Base-by-base conservation (phyloP, 139 green algal species). In the Zygnema cylindricum region DNA sequence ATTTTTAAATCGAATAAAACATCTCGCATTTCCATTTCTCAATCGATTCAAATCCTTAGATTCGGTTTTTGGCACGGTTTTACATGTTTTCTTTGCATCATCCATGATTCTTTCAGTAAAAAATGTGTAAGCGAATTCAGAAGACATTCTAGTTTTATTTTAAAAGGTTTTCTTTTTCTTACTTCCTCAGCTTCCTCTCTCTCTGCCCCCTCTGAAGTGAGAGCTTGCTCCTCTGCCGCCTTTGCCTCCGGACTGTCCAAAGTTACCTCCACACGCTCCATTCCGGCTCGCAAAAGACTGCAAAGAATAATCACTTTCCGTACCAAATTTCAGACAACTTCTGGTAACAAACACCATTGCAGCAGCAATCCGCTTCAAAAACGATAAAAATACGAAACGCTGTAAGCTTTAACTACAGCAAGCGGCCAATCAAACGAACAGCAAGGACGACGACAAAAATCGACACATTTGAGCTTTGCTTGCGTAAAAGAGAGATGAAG, bases 391-490 rank as follows among this genome's bases (percentile, higher is more conserved):
- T n/a, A n/a, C n/a, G n/a, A n/a, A n/a, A n/a, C n/a, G n/a, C n/a
- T n/a, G n/a, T n/a, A n/a, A n/a, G n/a, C 33, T 32, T 76, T 76
- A 0, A 32, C 33, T 1, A 32, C 35, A 39, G 0, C 33, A 0
- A 76, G 63, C 1, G 63, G 63, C 63, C 33, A 1, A 76, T 76
- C 32, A 32, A 76, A 33, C 63, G 35, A 39, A 0, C 63, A 76
- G 63, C 63, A 76, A 76, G 63, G 78, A 49, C n/a, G n/a, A n/a
- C n/a, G n/a, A 76, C 33, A 32, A 76, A 32, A 32, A 76, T 33
- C 35, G 30, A 63, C 82, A 84, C 55, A 94, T 95, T 94, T 84
- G 82, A 69, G 33, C 11, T 81, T 16, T 87, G 69, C 1, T 87
- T 87, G 69, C 81, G 69, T 32, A 69, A 69, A 0, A 87, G 82